Evolutionary conservation across 129 eudicot genomes (phyloP), one percentile per base, ranked within the genome.

Genomic region (Escallonia herrerae): DNA sequence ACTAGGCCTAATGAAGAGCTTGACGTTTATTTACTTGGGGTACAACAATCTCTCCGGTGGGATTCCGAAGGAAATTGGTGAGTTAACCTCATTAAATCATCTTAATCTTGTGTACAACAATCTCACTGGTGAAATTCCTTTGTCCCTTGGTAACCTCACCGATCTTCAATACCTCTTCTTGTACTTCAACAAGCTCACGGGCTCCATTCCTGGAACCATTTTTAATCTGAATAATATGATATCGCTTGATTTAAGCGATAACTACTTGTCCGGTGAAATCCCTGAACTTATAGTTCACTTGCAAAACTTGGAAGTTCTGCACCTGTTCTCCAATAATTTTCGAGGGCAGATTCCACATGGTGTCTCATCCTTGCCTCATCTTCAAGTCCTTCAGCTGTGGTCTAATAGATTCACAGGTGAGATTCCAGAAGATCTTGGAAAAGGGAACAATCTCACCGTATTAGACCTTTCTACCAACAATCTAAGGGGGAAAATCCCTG

Each of bases 381-480:
- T 91, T 15, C 79, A 81, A 84, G 84, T 91, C 14, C 97, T 91
- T 70, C 97, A 91, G 49, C 43, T 91, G n/a, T 91, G 97, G 97
- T 84, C 97, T 7, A 91, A 91, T 39, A 76, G 69, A 10, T 77
- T 91, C 10, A 75, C 82, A 2, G 97, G 97, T 54, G 86, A 91
- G 43, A 91, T 91, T 15, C 97, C 95, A 1, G 8, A 74, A 58
- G 69, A 75, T 44, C 84, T 91, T 22, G 97, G 97, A 3, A 82
- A 79, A 65, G 47, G 67, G 8, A 81, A 81, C 47, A 91, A 87
- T 46, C 90, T 91, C 77, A 80, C 97, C 3, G 48, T 87, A 6
- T 44, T 91, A 74, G 97, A 91, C 80, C 97, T 91, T 77, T 91
- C 97, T 9, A 82, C 94, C 15, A 91, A 91, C 67, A 80, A 83